phyloP scores from a whole-genome alignment of 2,329 filamentous ascomycete species.

The Emergomyces pasteurianus region DNA sequence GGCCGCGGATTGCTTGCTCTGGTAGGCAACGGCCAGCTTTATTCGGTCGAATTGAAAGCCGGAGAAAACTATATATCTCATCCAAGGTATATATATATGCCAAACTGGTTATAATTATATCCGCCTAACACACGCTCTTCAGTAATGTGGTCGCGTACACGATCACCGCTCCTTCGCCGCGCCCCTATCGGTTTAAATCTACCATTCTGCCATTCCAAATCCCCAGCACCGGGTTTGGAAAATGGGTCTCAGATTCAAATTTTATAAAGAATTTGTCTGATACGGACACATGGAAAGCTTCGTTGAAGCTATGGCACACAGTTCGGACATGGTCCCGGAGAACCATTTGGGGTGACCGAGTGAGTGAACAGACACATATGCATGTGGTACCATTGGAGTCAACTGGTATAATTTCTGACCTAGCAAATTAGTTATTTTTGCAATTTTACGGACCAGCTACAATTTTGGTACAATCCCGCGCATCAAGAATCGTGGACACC shows the following conservation, averaged over 20 bases:
- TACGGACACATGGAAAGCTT: constrained; percentile 58
- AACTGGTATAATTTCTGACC: not conserved
- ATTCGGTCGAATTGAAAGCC: constrained; percentile 66
- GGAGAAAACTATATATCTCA: constrained; percentile 88
- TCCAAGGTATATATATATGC: constrained; percentile 41
- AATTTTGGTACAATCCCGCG: constrained; percentile 80
- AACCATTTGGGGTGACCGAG: constrained; percentile 84
- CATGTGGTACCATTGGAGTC: not conserved
- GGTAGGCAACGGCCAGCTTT: constrained; percentile 76
- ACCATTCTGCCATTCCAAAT: constrained; percentile 64
- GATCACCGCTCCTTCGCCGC: constrained; percentile 58
- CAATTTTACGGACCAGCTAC: constrained; percentile 80
- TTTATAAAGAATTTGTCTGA: constrained; percentile 63
- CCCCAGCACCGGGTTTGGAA: constrained; percentile 52
- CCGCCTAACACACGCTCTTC: constrained; percentile 5
- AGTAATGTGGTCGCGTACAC: constrained; percentile 87
- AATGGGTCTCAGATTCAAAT: constrained; percentile 54
- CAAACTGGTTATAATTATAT: not conserved
- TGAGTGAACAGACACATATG: constrained; percentile 23
- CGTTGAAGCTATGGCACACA: constrained; percentile 53
- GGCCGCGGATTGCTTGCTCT: constrained; percentile 79
- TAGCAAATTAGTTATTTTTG: constrained; percentile 55
- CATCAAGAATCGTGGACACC: constrained; percentile 62
- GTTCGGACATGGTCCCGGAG: constrained; percentile 65
- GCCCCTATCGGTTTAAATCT: constrained; percentile 78